Base-by-base conservation (phyloP, 2,329 filamentous ascomycete genomes). In the Corynespora cassiicola region DNA sequence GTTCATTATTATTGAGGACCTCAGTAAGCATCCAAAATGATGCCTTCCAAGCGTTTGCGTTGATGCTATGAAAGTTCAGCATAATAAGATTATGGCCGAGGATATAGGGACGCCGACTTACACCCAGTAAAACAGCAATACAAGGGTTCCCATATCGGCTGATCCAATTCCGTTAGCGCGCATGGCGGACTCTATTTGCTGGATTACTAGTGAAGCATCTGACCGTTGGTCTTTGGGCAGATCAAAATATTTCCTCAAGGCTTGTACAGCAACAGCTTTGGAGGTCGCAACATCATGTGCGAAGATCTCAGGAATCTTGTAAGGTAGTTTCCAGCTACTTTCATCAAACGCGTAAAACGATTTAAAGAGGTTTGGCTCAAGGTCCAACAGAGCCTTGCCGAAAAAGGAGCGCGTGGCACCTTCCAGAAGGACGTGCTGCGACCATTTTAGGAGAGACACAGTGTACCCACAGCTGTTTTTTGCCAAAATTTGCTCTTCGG, bases 41-140 rank as follows among this genome's bases (percentile, higher is more conserved):
- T 7, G 27, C n/a, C 29, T 42, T 42, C 32, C 33, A 42, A 15
- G 39, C 33, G 18, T 42, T 42, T 3, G 18, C 27, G 21, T 36
- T 42, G 30, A 30, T 36, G 9, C 31, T 41, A 23, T 19, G 15
- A 6, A 9, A 27, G 32, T 6, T 5, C 22, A n/a, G n/a, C n/a
- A n/a, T n/a, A n/a, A n/a, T n/a, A n/a, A n/a, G n/a, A n/a, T n/a
- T n/a, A n/a, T n/a, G n/a, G n/a, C n/a, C n/a, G n/a, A n/a, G n/a
- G n/a, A n/a, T n/a, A n/a, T 5, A 28, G 22, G 23, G 20, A n/a
- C 7, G 17, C 5, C 15, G 11, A 29, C 21, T 34, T 42, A 42
- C 39, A 27, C 33, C 32, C 31, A 42, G 26, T 36, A 36, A 20
- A 42, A 20, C 14, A 31, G 17, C 23, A 37, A 7, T 14, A 42